phyloP scores from a whole-genome alignment of 2,329 filamentous ascomycete species.

The Didymella keratinophila region DNA sequence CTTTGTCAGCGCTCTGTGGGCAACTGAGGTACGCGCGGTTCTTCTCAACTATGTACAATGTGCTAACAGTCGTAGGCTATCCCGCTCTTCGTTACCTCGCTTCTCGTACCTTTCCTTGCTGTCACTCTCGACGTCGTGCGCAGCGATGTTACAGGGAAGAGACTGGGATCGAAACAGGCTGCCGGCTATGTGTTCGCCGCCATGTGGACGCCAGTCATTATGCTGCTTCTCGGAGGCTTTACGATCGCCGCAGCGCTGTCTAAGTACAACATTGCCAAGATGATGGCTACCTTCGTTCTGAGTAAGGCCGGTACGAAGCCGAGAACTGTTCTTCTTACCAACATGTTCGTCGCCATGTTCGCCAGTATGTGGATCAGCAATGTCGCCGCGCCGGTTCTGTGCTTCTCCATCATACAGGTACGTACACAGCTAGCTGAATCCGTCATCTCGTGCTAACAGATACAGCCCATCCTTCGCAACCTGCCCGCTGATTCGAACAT shows the following conservation, averaged over 20 bases:
- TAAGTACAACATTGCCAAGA: slow-evolving; percentile 97
- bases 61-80: slow-evolving; percentile 71
- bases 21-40: slow-evolving; percentile 75
- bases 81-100: slow-evolving; percentile 93
- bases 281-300: slow-evolving; percentile 93
- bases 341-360: slow-evolving; percentile 98
- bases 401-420: slow-evolving; percentile 96
- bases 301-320: slow-evolving; percentile 95
- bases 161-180: slow-evolving; percentile 81
- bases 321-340: slow-evolving; percentile 87
- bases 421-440: slow-evolving; percentile 23
- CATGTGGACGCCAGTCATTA: slow-evolving; percentile 99
- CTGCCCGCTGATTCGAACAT: slow-evolving; percentile 89
- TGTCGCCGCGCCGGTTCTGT: slow-evolving; percentile 93
- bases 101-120: slow-evolving; percentile 91
- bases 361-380: slow-evolving; percentile 99
- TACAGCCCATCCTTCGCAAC: slow-evolving; percentile 90
- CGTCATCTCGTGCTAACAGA: slow-evolving; percentile 17
- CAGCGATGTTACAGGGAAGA: slow-evolving; percentile 72
- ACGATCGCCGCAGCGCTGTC: slow-evolving; percentile 93
- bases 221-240: slow-evolving; percentile 95
- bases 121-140: slow-evolving; percentile 87
- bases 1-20: slow-evolving; percentile 94
- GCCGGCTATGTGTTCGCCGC: slow-evolving; percentile 86
- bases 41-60: background rate